Evolutionary conservation across 2,329 filamentous ascomycete species (phyloP), one percentile per base, ranked within the genome.

Genomic region (Ophiostoma novo-ulmi): DNA sequence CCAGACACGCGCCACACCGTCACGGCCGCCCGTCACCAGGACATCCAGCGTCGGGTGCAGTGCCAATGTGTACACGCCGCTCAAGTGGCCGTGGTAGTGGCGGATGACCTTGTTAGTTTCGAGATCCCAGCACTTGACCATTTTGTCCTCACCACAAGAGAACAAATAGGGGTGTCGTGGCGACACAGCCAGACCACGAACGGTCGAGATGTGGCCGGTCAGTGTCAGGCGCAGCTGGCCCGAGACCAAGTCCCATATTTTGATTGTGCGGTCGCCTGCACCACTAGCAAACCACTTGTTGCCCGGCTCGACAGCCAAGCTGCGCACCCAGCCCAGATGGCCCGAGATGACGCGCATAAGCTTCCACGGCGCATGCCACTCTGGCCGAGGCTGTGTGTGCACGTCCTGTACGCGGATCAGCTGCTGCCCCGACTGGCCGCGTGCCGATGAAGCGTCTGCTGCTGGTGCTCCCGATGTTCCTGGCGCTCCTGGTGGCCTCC

Each of bases 71-170:
- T 99, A 99, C 4, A 99, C 95, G 74, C 95, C 95, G 76, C 92
- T 97, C 31, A 99, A 83, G 81, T 99, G 95, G 22, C 96, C 96
- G 79, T 99, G 95, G 79, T 98, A 99, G 80, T 97, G 93, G 55
- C 94, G 88, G 77, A 98, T 97, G 72, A 99, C 95, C 80, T 97
- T 97, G 83, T 99, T 99, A n/a, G 94, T 97, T 80, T 99, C 95
- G 74, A 99, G 82, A 82, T 99, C 95, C 95, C 95, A 99, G 82
- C 95, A 99, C 81, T 99, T 99, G 73, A 99, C 95, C 94, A 97
- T 97, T 83, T 99, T 99, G 80, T 99, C 95, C 80, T 99, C 95
- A 71, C 93, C 96, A 77, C 95, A 99, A 13, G 93, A 97, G 80
- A 99, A 99, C 11, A 99, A 86, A 78, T 99, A 99, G 0, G 95